Conservation (phyloP, 768 basidiomycete genomes). For the Hemileccinum rubropunctum region DNA sequence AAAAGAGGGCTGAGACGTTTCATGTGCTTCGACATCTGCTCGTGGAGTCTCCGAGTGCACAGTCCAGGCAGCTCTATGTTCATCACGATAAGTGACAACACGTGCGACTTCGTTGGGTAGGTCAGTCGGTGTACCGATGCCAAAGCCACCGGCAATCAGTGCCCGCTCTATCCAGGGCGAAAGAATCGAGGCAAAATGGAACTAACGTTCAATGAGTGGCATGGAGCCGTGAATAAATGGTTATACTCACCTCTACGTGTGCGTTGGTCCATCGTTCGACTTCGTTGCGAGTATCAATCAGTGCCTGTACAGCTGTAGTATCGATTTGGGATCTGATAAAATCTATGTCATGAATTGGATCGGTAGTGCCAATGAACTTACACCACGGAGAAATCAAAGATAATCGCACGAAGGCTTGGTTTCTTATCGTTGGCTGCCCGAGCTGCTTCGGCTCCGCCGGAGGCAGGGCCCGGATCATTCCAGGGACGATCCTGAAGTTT, state of each 20-base stretch:
- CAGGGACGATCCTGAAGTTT: slow-evolving; percentile 77
- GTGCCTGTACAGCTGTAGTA: slow-evolving; percentile 85
- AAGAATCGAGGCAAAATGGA: slow-evolving; percentile 91
- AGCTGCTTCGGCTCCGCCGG: slow-evolving; percentile 45
- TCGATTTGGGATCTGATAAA: slow-evolving; percentile 75
- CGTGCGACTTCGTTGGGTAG: slow-evolving; percentile 66
- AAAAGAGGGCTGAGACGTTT: slow-evolving; percentile 14
- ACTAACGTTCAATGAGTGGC: slow-evolving; percentile 42
- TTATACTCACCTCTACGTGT: slow-evolving; percentile 58
- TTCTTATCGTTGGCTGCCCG: slow-evolving; percentile 49
- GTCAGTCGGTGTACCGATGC: slow-evolving; percentile 51
- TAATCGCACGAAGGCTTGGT: slow-evolving; percentile 78
- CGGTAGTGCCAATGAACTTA: slow-evolving; percentile 26
- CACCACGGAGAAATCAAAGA: slow-evolving; percentile 88
- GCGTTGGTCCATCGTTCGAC: slow-evolving; percentile 86
- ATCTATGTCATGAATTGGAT: not conserved
- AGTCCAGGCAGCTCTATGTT: slow-evolving; percentile 31
- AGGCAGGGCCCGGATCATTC: slow-evolving; percentile 85
- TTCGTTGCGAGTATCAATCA: slow-evolving; percentile 84
- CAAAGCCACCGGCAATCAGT: slow-evolving; percentile 88
- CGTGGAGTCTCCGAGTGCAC: not conserved
- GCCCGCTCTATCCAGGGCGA: slow-evolving; percentile 94
- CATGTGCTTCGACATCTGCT: slow-evolving; percentile 34
- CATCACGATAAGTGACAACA: slow-evolving; percentile 63
- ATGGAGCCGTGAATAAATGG: not conserved